Evolutionary conservation across 2,329 filamentous ascomycete species (phyloP), one percentile per base, ranked within the genome.

Genomic region (Ophiosphaerella korrae): DNA sequence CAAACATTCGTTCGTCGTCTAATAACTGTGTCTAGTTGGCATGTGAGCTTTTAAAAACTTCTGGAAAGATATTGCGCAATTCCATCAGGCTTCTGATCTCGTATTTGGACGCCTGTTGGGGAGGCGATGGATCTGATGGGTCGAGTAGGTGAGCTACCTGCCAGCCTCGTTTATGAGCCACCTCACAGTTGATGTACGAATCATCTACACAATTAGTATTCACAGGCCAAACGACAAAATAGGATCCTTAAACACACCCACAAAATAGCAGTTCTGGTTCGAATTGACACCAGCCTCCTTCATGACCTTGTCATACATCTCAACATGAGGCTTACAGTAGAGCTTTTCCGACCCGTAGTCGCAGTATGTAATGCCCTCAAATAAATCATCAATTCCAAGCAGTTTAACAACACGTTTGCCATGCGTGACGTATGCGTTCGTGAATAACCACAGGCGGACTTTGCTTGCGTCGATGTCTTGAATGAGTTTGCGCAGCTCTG

Each of bases 281-380:
- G 83, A 80, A 12, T 83, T 80, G 1, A 89, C 84, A 0, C 87
- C 88, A 0, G 93, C 92, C 63, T 97, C 89, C 40, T 74, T 79
- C 89, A 97, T 96, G 5, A 90, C 94, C 76, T 94, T 96, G 33
- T 83, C 83, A 70, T 86, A 99, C 88, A 96, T 94, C 44, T 86
- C 85, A 45, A 81, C 80, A 49, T 89, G 83, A 3, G 94, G 94
- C 73, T 99, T 99, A 78, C 94, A 97, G 40, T 95, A 75, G 55
- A 99, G 81, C 5, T 84, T 88, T 36, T 84, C 78, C 13, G 82
- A 76, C 9, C 79, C 82, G 74, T 99, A 99, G 74, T 99, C 90
- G 70, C 95, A 99, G 73, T 86, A 99, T 0, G 94, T 99, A 54
- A 97, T 85, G 7, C 94, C 94, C 57, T 97, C 93, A 68, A 99